Evolutionary conservation across 2,329 filamentous ascomycete species (phyloP).

Genomic region (Fusarium tuaranense): DNA sequence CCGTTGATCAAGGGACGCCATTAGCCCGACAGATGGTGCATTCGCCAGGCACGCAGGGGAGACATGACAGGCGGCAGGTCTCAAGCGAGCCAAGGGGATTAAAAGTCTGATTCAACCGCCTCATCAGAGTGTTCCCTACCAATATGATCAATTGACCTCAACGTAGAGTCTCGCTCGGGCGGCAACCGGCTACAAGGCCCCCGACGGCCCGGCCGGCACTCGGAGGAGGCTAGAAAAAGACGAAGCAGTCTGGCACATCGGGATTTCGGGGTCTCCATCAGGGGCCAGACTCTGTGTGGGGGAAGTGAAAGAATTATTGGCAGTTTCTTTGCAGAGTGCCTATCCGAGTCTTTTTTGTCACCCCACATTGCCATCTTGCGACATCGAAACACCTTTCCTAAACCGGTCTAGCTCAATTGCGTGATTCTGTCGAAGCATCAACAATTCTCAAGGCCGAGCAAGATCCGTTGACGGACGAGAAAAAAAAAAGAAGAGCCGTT

Average conservation of each 20-base stretch:
- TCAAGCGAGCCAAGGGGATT: background rate
- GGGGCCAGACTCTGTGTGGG: constrained; percentile 30
- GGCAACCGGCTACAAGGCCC: constrained; percentile 37
- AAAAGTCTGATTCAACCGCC: background rate
- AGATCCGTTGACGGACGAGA: constrained; percentile 35
- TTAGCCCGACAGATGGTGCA: background rate
- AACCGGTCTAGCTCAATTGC: constrained; percentile 52
- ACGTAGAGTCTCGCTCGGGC: background rate
- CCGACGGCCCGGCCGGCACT: constrained; percentile 44
- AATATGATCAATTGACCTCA: background rate
- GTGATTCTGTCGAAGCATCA: constrained; percentile 54
- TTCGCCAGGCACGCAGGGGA: background rate
- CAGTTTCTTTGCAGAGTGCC: accelerated
- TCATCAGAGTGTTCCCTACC: background rate
- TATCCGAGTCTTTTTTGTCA: constrained; percentile 23
- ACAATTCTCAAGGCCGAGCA: constrained; percentile 48
- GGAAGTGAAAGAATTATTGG: constrained; percentile 13
- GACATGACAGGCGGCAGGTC: background rate
- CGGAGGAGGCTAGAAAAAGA: constrained; percentile 32
- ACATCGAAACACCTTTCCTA: constrained; percentile 46
- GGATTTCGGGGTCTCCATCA: constrained; percentile 44
- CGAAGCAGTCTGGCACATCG: constrained; percentile 28
- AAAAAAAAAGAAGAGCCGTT: constrained; percentile 23
- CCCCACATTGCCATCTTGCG: constrained; percentile 31
- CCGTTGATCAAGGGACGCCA: background rate